Percentiles rank a stretch among this genome's conserved stretches.
phyloP scores from a whole-genome alignment of 495 filamentous ascomycete genomes.

The Neurospora sp. region DNA sequence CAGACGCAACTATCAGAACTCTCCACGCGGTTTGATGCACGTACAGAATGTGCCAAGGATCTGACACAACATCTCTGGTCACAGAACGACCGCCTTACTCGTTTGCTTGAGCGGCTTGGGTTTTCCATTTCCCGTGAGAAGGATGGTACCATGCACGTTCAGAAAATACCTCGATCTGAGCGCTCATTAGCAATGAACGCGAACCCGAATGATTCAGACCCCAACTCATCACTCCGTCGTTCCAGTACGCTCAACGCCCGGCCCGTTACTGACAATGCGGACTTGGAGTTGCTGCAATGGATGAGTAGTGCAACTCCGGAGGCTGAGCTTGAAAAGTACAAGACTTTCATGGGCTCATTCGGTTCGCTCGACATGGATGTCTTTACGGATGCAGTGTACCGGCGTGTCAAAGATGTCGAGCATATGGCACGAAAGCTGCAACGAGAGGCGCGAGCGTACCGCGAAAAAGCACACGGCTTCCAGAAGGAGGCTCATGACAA shows the following conservation, averaged over 20 bases:
- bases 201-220: constrained; percentile 47
- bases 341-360: constrained; percentile 57
- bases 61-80: constrained; percentile 69
- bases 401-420: constrained; percentile 83
- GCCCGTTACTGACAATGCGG: constrained; percentile 33
- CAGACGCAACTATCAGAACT: constrained; percentile 43
- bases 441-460: constrained; percentile 74
- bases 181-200: constrained; percentile 27
- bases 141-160: constrained; percentile 63
- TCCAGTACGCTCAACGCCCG: constrained; percentile 33
- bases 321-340: constrained; percentile 60
- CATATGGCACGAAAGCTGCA: constrained; percentile 81
- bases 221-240: constrained; percentile 48
- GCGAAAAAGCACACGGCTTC: constrained; percentile 74
- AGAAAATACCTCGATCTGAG: constrained; percentile 61
- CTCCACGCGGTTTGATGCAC: constrained; percentile 45
- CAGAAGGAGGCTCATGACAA: constrained; percentile 90
- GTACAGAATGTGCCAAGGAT: constrained; percentile 62
- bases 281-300: constrained; percentile 68
- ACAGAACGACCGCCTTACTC: constrained; percentile 64
- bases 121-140: constrained; percentile 62
- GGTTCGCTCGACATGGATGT: constrained; percentile 70
- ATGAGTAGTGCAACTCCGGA: constrained; percentile 55
- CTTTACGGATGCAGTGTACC: constrained; percentile 72
- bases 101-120: constrained; percentile 75